Conservation (phyloP, 2,329 filamentous ascomycete genomes). For the Phyllosticta citrichinensis region DNA sequence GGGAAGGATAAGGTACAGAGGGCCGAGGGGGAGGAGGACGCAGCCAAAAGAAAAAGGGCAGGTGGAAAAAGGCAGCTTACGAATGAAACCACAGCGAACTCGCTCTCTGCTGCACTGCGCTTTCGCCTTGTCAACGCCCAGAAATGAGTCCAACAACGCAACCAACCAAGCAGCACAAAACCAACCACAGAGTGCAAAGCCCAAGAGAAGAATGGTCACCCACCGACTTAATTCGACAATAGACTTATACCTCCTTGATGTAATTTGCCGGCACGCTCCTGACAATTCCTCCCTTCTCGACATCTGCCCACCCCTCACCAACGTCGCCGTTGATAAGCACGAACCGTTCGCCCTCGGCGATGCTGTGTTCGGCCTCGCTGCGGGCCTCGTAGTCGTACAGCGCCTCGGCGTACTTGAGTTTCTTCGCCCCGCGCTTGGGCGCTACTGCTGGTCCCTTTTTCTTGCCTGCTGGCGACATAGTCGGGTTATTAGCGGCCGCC, state of each 20-base stretch:
- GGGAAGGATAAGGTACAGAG: too few species aligned
- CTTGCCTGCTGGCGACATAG: slow-evolving; percentile 41
- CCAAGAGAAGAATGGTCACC: neutral
- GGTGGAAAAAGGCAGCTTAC: too few species aligned
- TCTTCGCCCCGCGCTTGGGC: slow-evolving; percentile 83
- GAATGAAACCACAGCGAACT: too few species aligned
- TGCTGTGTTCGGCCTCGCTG: slow-evolving; percentile 78
- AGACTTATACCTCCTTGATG: slow-evolving; percentile 54
- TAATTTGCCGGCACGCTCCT: slow-evolving; percentile 93
- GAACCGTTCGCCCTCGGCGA: slow-evolving; percentile 83
- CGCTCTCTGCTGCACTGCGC: too few species aligned
- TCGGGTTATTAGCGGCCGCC: slow-evolving; percentile 16
- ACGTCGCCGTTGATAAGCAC: slow-evolving; percentile 79
- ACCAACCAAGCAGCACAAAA: too few species aligned
- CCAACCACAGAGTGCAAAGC: neutral
- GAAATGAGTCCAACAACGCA: too few species aligned
- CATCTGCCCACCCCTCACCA: slow-evolving; percentile 94
- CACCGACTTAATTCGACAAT: neutral
- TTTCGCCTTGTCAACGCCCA: too few species aligned
- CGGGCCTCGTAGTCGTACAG: slow-evolving; percentile 85
- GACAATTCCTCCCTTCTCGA: slow-evolving; percentile 78
- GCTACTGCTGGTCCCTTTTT: slow-evolving; percentile 90
- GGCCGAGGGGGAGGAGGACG: too few species aligned
- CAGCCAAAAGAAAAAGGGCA: too few species aligned
- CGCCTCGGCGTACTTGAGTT: slow-evolving; percentile 85